Evolutionary conservation across 129 eudicot species (phyloP), one percentile per base, ranked within the genome.

Genomic region (Heracleum sosnowskyi): DNA sequence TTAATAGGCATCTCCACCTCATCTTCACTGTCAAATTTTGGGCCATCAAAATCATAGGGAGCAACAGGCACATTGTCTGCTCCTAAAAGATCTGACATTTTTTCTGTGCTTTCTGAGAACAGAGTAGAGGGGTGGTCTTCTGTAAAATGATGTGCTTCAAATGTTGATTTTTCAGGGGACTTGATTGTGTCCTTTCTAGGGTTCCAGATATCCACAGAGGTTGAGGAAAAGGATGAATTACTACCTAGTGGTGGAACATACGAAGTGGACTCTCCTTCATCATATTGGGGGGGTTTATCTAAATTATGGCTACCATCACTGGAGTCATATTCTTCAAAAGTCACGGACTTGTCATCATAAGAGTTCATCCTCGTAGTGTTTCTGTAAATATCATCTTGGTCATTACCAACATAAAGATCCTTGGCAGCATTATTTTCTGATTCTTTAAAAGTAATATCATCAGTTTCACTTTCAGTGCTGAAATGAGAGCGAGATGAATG

Each of bases 21-120:
- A 42, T 83, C 81, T 77, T 88, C 97, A 77, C 85, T 88, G 66
- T 84, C 93, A 41, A 88, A 89, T 76, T 72, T 82, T 31, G 85
- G 84, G 49, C 84, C 88, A 77, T 85, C 91, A 0, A 86, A 89
- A 79, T 76, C 85, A 84, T 94, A 91, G 74, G 84, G 84, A 70
- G 76, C 68, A 55, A 57, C 83, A 51, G 86, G 79, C 34, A 51
- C 70, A 12, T 35, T 72, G 26, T 82, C 90, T 42, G 82, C 34
- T 77, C 80, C 86, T 36, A 85, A 41, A 75, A 77, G 81, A 26
- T 85, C 76, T 31, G 36, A 31, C 2, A 84, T 42, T 34, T 79
- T 73, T 39, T 79, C 31, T 44, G 81, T 71, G 69, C 42, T 77
- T 69, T 81, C 88, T 8, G 86, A 57, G 47, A 83, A 79, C 42